Evolutionary conservation across 2,329 filamentous ascomycete genomes (phyloP).

Genomic region (Exophiala mesophila): DNA sequence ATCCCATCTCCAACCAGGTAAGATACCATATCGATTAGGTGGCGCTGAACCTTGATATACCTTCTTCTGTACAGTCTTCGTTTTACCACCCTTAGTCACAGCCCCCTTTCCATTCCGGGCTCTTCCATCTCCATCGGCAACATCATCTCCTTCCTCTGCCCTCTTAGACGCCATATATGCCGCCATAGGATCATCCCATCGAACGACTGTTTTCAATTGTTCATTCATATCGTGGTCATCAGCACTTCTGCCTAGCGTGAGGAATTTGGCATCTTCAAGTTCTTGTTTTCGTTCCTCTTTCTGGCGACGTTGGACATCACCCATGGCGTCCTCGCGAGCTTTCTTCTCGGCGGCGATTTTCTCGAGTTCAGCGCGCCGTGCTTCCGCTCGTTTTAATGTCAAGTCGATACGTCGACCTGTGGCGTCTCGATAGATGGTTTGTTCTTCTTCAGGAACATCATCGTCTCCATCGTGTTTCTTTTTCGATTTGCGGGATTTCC

Average conservation of each 20-base stretch:
- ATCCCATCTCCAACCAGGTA: constrained; percentile 92
- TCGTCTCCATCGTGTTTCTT: constrained; percentile 28
- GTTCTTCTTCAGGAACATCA: constrained; percentile 45
- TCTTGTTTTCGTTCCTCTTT: constrained; percentile 60
- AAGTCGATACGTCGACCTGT: constrained; percentile 92
- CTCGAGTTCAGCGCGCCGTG: constrained; percentile 71
- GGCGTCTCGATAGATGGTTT: constrained; percentile 93
- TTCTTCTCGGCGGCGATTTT: constrained; percentile 59
- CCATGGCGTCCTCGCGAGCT: constrained; percentile 67
- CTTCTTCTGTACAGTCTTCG: constrained; percentile 49
- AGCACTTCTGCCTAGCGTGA: constrained; percentile 72
- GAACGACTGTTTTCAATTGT: constrained; percentile 67
- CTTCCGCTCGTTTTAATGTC: constrained; percentile 82
- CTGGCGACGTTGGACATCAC: constrained; percentile 75
- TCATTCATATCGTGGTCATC: constrained; percentile 84
- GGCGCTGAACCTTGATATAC: constrained; percentile 73
- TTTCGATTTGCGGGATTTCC: constrained; percentile 30
- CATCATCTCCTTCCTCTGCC: constrained; percentile 37
- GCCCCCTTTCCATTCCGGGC: background rate
- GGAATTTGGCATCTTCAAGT: constrained; percentile 73
- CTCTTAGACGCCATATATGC: constrained; percentile 62
- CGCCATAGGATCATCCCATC: constrained; percentile 94
- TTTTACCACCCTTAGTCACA: constrained; percentile 32
- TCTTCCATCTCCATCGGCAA: constrained; percentile 39
- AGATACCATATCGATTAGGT: constrained; percentile 90